phyloP scores from a whole-genome alignment of 257 asterid genomes.

The Eustoma russellianum region DNA sequence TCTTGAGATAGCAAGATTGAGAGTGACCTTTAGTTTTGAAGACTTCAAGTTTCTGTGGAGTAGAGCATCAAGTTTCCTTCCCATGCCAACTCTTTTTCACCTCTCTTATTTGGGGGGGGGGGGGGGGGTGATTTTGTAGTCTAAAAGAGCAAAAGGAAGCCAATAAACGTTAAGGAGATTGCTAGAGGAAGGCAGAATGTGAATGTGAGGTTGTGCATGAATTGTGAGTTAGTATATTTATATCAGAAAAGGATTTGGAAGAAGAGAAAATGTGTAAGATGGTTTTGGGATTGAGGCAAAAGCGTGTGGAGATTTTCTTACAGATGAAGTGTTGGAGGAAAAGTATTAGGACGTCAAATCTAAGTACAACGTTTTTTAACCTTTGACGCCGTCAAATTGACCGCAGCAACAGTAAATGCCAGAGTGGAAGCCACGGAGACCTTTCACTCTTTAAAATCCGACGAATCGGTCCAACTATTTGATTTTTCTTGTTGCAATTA shows the following conservation, averaged over 20 bases:
- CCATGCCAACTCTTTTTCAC: conserved; percentile 28
- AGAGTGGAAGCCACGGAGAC: background rate
- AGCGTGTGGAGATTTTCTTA: conserved; percentile 3
- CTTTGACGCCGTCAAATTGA: background rate
- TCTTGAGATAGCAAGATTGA: conserved; percentile 51
- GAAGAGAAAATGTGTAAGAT: too few relatives aligned
- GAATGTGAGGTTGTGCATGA: background rate
- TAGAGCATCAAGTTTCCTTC: conserved; percentile 63
- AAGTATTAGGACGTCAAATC: background rate
- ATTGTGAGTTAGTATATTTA: too few relatives aligned
- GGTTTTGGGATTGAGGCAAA: background rate
- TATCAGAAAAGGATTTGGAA: too few relatives aligned
- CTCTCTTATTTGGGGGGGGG: background rate
- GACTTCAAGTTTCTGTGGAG: conserved; percentile 39
- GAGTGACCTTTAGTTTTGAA: conserved; percentile 38
- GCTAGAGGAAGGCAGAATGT: background rate
- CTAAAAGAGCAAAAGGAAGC: background rate
- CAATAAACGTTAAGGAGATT: conserved; percentile 5
- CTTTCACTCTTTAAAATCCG: background rate
- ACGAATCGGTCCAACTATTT: conserved; percentile 1
- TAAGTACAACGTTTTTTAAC: background rate
- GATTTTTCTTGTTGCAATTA: too few relatives aligned
- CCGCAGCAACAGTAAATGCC: background rate
- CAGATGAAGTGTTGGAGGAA: conserved; percentile 1
- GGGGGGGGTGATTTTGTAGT: background rate